phyloP scores from a whole-genome alignment of 2,329 filamentous ascomycete genomes.

The Chalara sp. region DNA sequence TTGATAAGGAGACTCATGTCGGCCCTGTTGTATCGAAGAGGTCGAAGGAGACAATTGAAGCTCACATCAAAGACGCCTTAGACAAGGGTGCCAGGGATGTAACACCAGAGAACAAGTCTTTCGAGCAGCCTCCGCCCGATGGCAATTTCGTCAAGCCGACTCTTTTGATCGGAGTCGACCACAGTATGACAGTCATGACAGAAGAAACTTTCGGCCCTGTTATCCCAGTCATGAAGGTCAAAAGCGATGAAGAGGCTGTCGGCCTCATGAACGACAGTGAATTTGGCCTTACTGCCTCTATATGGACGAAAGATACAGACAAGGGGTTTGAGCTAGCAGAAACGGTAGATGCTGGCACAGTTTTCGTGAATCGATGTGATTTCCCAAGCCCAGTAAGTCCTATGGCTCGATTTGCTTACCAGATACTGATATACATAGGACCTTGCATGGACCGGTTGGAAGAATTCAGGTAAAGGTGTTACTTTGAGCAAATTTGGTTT shows the following conservation, averaged over 20 bases:
- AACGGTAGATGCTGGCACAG: slow-evolving; percentile 83
- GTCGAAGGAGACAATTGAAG: slow-evolving; percentile 67
- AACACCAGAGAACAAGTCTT: slow-evolving; percentile 76
- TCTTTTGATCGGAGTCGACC: slow-evolving; percentile 70
- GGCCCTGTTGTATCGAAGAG: slow-evolving; percentile 83
- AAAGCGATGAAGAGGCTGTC: slow-evolving; percentile 73
- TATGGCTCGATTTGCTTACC: neutral
- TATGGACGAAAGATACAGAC: slow-evolving; percentile 85
- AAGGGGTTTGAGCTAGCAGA: slow-evolving; percentile 72
- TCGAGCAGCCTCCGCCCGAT: slow-evolving; percentile 62
- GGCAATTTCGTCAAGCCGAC: slow-evolving; percentile 89
- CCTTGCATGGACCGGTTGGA: slow-evolving; percentile 96
- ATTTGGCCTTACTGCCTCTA: slow-evolving; percentile 90
- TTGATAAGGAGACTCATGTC: slow-evolving; percentile 70
- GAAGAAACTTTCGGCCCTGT: slow-evolving; percentile 95
- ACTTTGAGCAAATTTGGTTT: slow-evolving; percentile 88
- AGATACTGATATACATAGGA: slow-evolving; percentile 45
- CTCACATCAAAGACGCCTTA: slow-evolving; percentile 77
- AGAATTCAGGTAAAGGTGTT: slow-evolving; percentile 88
- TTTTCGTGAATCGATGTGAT: slow-evolving; percentile 93
- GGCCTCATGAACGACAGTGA: slow-evolving; percentile 89
- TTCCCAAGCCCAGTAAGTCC: slow-evolving; percentile 79
- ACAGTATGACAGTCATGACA: slow-evolving; percentile 81
- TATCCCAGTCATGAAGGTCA: slow-evolving; percentile 84
- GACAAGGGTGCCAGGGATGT: slow-evolving; percentile 76